Evolutionary conservation across 2,329 filamentous ascomycete genomes (phyloP), one percentile per base, ranked within the genome.

Genomic region (Venturiaceae sp.): DNA sequence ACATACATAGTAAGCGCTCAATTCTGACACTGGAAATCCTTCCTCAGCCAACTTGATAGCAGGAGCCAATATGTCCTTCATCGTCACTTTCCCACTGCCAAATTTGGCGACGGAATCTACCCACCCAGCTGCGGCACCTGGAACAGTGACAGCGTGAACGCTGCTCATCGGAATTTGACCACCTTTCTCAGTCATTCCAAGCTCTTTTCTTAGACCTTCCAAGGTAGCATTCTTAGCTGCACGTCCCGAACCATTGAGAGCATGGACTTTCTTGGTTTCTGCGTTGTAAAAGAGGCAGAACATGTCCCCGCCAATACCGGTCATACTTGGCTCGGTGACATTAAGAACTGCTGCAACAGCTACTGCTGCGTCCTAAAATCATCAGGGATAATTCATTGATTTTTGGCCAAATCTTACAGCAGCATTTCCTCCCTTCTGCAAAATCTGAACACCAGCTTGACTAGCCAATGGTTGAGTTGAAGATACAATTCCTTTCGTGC

Each of bases 261-360:
- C 89, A 58, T 85, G 86, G 8, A 97, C 86, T 62, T 88, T 87
- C 68, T 88, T 87, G 0, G 86, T 89, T 65, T 86, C 82, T 44
- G 90, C 90, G 69, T 95, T 83, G 76, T 92, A 97, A 78, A 84
- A 96, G 36, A 97, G 83, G 71, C 92, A 92, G 75, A 97, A 99
- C 85, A 96, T 91, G 74, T 99, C 94, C 62, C 94, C 94, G 59
- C 94, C 94, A 61, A 99, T 96, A 41, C 94, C 94, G 0, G 94
- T 97, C 5, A 88, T 94, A 60, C 85, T 85, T 7, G 94, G 94
- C 69, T 99, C 94, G 0, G 92, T 96, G 68, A 97, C 83, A 73
- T 96, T 97, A 59, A 99, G 79, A 5, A 85, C 91, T 33, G 94
- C 94, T 47, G 94, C 92, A 61, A 95, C 90, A 46, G 94, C 94